phyloP scores from a whole-genome alignment of 164 flowering plant genomes.

The Santalum album region DNA sequence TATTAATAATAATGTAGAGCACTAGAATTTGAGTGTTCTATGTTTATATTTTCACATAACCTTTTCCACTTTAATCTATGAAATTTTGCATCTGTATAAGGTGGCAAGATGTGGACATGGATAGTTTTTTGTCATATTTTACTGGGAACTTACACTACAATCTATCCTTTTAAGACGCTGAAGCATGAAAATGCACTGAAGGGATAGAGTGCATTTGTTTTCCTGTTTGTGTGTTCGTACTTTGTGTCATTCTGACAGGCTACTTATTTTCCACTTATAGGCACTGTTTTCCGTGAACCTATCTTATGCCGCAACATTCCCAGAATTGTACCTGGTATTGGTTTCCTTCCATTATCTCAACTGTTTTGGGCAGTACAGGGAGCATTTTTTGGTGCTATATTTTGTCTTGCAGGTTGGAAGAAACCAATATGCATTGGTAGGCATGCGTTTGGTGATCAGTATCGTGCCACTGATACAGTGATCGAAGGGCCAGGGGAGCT shows the following conservation, averaged over 20 bases:
- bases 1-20: too few relatives aligned
- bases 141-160: too few relatives aligned
- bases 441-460: constrained; percentile 99
- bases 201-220: not conserved
- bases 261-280: constrained; percentile 27
- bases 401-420: constrained; percentile 63
- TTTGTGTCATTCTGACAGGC: not conserved
- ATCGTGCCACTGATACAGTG: constrained; percentile 87
- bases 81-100: too few relatives aligned
- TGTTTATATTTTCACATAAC: too few relatives aligned
- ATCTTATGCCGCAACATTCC: constrained; percentile 85
- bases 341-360: not conserved
- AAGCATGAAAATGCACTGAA: too few relatives aligned
- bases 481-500: constrained; percentile 88
- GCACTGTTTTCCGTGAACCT: constrained; percentile 98
- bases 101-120: too few relatives aligned
- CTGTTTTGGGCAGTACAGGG: not conserved
- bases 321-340: constrained; percentile 71
- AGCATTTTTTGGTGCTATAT: constrained; percentile 2
- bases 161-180: too few relatives aligned
- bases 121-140: too few relatives aligned
- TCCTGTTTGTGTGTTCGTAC: not conserved
- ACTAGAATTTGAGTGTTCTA: too few relatives aligned
- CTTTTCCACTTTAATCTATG: too few relatives aligned
- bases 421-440: constrained; percentile 96